Evolutionary conservation across 2,329 filamentous ascomycete genomes (phyloP), one percentile per base, ranked within the genome.

Genomic region (Verticillium longisporum): DNA sequence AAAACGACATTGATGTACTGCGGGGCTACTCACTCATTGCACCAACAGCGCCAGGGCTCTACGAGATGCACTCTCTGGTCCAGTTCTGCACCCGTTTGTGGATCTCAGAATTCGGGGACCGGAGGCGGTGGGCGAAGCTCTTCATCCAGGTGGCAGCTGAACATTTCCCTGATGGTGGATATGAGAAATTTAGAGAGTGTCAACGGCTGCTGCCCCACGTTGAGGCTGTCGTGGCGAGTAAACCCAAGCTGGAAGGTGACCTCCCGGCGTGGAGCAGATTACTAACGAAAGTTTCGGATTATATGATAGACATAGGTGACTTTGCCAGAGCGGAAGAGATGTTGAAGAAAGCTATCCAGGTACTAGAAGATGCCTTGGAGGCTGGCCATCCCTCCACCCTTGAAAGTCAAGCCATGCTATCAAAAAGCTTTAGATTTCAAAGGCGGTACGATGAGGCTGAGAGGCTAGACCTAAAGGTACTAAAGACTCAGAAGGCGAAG

Each of bases 21-120:
- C 64, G 66, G 50, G 65, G 73, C 58, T 80, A 71, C 64, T 76
- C 68, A 1, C 71, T 80, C 4, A 64, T 80, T 9, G 58, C 61
- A 1, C 57, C 59, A 13, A 67, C 60, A n/a, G 63, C 61, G 36
- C 63, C 64, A 1, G 67, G 62, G 13, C 58, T 60, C 18, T 21
- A 21, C 18, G 18, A 21, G 18, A 21, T 21, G 18, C 18, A 21
- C 18, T 21, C 18, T 21, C 1, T 80, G 3, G 77, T 79, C 21
- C 64, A 69, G 11, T 66, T 68, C 32, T 70, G 67, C 34, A 69
- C 63, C 2, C 56, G 56, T 5, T 13, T 38, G 1, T 70, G 67
- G 68, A 61, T 69, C n/a, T 61, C 56, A 7, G 31, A 62, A 21
- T 58, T 54, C n/a, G 61, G 61, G 2, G 9, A 59, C 26, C 6